Base-by-base conservation (phyloP, 2,329 filamentous ascomycete species). In the Gaeumannomyces sp. region DNA sequence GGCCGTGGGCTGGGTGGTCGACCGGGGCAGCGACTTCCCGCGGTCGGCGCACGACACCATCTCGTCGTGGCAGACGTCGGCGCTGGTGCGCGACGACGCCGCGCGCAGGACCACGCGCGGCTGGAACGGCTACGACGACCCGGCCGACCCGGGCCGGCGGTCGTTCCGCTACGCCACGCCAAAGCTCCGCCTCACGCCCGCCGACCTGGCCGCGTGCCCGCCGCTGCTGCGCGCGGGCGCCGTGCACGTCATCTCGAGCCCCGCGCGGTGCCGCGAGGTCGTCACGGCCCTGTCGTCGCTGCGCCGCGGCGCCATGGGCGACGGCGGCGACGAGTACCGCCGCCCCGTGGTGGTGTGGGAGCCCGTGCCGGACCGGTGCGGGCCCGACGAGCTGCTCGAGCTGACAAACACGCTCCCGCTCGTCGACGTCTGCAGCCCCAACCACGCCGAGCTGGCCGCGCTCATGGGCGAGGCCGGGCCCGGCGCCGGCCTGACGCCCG, bases 291-390 rank as follows among this genome's bases (percentile, higher is more conserved):
- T 98, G 66, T 79, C 87, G 6, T 77, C 80, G 4, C 82, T 87
- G 35, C 79, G 85, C 11, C 82, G 81, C 71, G 76, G 76, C 11
- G 67, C 78, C 29, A 67, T 70, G 65, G 56, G 13, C 5, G 61
- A 31, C 27, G 61, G n/a, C 3, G 59, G 69, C 5, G 73, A 76
- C 60, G 67, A 71, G 14, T 81, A 80, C 69, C 71, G 79, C 1
- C 83, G 84, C 61, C 91, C 93, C 1, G 76, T 93, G 8, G 92
- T 97, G 74, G 86, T 98, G 63, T 99, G 94, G 94, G 95, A 99
- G 74, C 95, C 95, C 0, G 91, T 97, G 1, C 95, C 95, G 1
- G 92, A 97, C 75, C 83, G 92, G 1, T 97, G 93, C 75, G 89
- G 85, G 0, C 88, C 92, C 0, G 85, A 87, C 58, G 83, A 89